Evolutionary conservation across 805 yeast species (phyloP), one percentile per base, ranked within the genome.

Genomic region (Cyberlindnera mississippiensis): DNA sequence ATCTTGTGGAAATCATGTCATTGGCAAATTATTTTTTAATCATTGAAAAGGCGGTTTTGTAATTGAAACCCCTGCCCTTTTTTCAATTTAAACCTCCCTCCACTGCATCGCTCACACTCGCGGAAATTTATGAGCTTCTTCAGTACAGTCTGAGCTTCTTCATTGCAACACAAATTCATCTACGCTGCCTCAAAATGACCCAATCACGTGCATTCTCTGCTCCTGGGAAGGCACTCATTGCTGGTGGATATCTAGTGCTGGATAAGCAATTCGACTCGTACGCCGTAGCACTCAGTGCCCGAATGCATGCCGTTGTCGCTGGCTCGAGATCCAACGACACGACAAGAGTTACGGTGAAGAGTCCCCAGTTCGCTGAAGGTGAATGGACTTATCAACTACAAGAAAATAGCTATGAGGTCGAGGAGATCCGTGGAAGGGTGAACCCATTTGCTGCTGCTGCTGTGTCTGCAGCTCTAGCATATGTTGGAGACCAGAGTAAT

Each of bases 221-320:
- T 0, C 97, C 99, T 0, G 97, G 98, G 0, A 93, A 93, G 61
- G 98, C 97, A 1, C 68, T 93, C 20, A 54, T 93, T 11, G 96
- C 93, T 1, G 99, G 99, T 15, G 99, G 99, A 0, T 93, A 93
- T 59, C 71, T 93, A 27, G 98, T 93, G 0, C 67, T 93, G 16
- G 93, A 85, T 44, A 90, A 90, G 0, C 62, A 62, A 28, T 90
- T 84, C 64, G 65, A 71, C 35, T 79, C 96, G 0, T 85, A 82
- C 59, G 95, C 86, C 4, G 80, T 91, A 11, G 98, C 96, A 0
- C 72, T 93, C 14, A 84, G 95, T 1, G 78, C 96, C 5, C 72
- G 98, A 48, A 91, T 93, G 86, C 90, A 90, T 59, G 87, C 95
- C 2, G 71, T 80, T 8, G 71, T 78, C 10, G 39, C 49, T 19